phyloP scores from a whole-genome alignment of 495 filamentous ascomycete genomes.

The Viridothelium virens region DNA sequence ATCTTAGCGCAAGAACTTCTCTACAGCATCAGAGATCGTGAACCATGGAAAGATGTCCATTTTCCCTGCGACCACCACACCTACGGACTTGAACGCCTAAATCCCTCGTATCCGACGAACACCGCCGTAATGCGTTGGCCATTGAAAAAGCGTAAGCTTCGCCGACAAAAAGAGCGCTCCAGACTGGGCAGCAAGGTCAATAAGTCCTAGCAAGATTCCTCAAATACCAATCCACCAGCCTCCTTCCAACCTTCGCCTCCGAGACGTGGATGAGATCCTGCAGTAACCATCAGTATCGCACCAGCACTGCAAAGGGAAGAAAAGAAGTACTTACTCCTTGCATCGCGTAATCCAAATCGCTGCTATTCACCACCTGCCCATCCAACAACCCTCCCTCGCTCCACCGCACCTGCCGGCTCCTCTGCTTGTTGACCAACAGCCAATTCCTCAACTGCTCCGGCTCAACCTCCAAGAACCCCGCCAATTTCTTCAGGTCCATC shows the following conservation, averaged over 20 bases:
- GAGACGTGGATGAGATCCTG: conserved; percentile 95
- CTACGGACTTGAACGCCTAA: no score
- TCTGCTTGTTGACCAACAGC: conserved; percentile 95
- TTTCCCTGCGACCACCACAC: no score
- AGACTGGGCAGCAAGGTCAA: conserved; percentile 28
- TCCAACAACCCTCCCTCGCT: conserved; percentile 82
- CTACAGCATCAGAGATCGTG: no score
- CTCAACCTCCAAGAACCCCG: conserved; percentile 90
- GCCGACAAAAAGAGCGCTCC: no score
- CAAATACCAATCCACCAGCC: conserved; percentile 97
- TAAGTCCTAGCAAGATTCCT: conserved; percentile 93
- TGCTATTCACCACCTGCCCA: conserved; percentile 81
- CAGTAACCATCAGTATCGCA: conserved; percentile 20
- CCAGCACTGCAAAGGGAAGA: background rate
- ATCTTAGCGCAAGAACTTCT: no score
- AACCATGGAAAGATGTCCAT: no score
- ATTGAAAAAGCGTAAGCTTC: no score
- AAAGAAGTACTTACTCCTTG: conserved; percentile 59
- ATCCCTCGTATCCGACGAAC: no score
- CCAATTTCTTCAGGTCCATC: conserved; percentile 97
- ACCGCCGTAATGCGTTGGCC: no score
- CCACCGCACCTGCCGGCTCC: conserved; percentile 93
- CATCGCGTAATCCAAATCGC: conserved; percentile 93
- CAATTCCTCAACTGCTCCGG: conserved; percentile 84
- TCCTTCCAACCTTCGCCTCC: conserved; percentile 94